Conservation (phyloP, 1,139 yeast species). For the Geotrichum fermentans region DNA sequence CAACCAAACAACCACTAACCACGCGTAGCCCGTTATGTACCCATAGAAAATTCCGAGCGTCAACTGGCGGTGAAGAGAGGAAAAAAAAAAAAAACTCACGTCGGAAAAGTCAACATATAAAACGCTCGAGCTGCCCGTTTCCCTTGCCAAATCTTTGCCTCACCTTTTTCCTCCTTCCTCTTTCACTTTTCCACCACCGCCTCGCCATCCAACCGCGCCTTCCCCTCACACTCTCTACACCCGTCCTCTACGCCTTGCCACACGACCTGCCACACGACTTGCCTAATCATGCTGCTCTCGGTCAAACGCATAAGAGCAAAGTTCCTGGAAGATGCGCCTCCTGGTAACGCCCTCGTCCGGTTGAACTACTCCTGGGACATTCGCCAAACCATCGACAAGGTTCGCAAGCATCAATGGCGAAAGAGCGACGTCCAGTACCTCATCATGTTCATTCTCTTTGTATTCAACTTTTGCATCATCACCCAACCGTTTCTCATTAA, state of each 20-base stretch:
- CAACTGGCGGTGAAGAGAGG: too few species aligned
- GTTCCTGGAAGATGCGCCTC: constrained; percentile 50
- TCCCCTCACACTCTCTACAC: too few species aligned
- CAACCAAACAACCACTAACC: too few species aligned
- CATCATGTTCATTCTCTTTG: constrained; percentile 39
- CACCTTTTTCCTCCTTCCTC: too few species aligned
- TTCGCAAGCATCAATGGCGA: constrained; percentile 47
- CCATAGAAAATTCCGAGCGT: too few species aligned
- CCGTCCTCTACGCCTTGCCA: background rate
- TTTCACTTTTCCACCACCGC: too few species aligned
- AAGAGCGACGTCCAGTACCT: constrained; percentile 37
- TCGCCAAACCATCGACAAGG: constrained; percentile 44
- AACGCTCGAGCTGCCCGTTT: too few species aligned
- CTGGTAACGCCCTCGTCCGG: constrained; percentile 52
- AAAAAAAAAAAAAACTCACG: too few species aligned
- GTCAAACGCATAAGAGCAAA: constrained; percentile 26
- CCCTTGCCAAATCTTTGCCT: too few species aligned
- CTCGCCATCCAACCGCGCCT: too few species aligned
- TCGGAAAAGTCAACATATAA: too few species aligned
- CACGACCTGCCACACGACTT: background rate
- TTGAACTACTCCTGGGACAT: constrained; percentile 59
- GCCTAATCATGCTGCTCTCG: background rate
- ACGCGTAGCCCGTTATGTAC: too few species aligned
- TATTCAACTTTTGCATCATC: constrained; percentile 46
- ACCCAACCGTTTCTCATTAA: constrained; percentile 48